These are phyloP conservation scores for Yamadazyma oceani DNA, from an alignment of 1,139 yeast species.

Conservation along the genomic window DNA sequence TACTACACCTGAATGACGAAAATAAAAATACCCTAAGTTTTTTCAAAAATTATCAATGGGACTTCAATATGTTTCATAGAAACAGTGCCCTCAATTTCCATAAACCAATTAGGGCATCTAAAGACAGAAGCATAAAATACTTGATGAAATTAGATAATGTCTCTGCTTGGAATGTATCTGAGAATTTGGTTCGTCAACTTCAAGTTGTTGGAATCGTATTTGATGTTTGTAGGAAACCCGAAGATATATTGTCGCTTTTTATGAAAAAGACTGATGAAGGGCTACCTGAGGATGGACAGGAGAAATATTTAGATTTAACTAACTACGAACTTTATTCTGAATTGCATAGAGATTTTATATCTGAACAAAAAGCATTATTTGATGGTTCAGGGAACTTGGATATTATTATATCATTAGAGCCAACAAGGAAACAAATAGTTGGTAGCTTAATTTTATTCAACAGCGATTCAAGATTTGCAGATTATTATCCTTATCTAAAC, in stretches of 20 bases:
- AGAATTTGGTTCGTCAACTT: not conserved
- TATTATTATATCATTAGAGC: not conserved
- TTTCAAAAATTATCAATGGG: slow-evolving; percentile 1
- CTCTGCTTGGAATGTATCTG: slow-evolving; percentile 1
- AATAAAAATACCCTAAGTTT: not conserved
- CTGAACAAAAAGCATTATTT: not conserved
- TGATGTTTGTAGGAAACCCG: not conserved
- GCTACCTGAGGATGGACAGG: not conserved
- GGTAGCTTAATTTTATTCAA: not conserved
- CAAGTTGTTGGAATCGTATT: slow-evolving; percentile 1
- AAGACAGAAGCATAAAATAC: not conserved
- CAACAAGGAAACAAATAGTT: not conserved
- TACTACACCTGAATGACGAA: not conserved
- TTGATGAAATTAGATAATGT: not conserved
- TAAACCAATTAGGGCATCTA: not conserved
- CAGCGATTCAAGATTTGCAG: not conserved
- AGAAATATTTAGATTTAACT: not conserved
- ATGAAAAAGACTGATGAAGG: not conserved
- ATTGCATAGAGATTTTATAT: not conserved
- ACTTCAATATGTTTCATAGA: not conserved
- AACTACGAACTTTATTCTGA: slow-evolving; percentile 1
- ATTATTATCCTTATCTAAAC: not conserved
- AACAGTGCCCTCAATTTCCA: not conserved
- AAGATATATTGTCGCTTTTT: not conserved
- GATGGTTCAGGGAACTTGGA: not conserved